phyloP scores from a whole-genome alignment of 2,329 filamentous ascomycete species.

The Chrysoporthe puriensis region DNA sequence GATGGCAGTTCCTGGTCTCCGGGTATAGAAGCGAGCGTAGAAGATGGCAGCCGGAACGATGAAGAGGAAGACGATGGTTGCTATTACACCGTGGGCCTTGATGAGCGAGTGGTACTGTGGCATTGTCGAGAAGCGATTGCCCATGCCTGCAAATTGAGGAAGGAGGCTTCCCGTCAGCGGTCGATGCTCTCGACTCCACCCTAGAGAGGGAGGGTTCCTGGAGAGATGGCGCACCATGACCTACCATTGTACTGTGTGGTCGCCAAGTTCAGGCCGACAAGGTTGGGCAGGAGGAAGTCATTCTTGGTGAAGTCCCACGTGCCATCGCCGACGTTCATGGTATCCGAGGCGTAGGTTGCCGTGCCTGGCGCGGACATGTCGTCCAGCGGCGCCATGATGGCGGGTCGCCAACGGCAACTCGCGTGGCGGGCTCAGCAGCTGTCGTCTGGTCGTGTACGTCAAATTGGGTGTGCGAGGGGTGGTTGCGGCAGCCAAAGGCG shows the following conservation, averaged over 20 bases:
- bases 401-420: conserved; percentile 38
- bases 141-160: conserved; percentile 67
- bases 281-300: conserved; percentile 76
- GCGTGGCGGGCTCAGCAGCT: conserved; percentile 11
- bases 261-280: conserved; percentile 76
- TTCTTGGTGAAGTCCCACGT: conserved; percentile 82
- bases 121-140: conserved; percentile 73
- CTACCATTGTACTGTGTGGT: conserved; percentile 85
- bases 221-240: conserved; percentile 29
- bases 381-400: conserved; percentile 64
- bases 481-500: background rate
- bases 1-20: conserved; percentile 63
- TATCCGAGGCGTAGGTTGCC: conserved; percentile 73
- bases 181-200: background rate
- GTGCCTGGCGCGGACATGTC: conserved; percentile 71
- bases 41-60: conserved; percentile 76
- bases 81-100: conserved; percentile 72
- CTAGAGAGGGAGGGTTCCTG: background rate
- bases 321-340: conserved; percentile 78
- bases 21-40: conserved; percentile 70
- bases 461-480: background rate
- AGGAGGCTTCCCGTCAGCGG: conserved; percentile 24
- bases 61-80: conserved; percentile 73
- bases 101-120: conserved; percentile 73
- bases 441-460: background rate